phyloP scores from a whole-genome alignment of 306 rosid genomes.

The Vigna mungo region DNA sequence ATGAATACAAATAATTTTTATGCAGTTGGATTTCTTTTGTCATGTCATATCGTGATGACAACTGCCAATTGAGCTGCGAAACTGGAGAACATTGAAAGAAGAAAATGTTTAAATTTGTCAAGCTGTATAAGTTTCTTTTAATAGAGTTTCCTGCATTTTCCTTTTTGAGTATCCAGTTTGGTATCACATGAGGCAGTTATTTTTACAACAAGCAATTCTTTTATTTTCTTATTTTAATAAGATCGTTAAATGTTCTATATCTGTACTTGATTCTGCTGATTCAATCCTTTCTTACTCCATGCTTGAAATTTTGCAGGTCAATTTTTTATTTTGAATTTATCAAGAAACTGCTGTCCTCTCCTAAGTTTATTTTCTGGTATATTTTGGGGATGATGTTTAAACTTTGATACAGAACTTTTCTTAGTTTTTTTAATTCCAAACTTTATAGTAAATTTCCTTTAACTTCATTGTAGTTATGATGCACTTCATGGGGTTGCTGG shows the following conservation, averaged over 20 bases:
- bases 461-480: conserved; percentile 66
- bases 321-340: conserved; percentile 87
- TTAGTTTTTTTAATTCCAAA: conserved; percentile 9
- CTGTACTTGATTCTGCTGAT: conserved; percentile 24
- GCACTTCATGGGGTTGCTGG: conserved; percentile 96
- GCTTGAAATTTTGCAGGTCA: conserved; percentile 67
- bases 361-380: conserved; percentile 95
- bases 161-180: conserved; percentile 16
- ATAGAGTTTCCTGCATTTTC: conserved; percentile 21
- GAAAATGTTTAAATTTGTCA: conserved; percentile 27
- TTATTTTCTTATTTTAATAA: conserved; percentile 36
- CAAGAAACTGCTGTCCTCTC: conserved; percentile 75
- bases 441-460: conserved; percentile 25
- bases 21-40: conserved; percentile 25
- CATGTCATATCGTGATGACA: background rate
- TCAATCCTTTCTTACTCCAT: conserved; percentile 22
- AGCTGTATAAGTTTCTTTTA: conserved; percentile 36
- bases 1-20: conserved; percentile 10
- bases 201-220: conserved; percentile 23
- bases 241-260: conserved; percentile 26
- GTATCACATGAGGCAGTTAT: conserved; percentile 23
- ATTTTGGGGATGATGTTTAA: conserved; percentile 39
- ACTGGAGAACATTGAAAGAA: conserved; percentile 35
- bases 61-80: conserved; percentile 34
- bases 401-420: conserved; percentile 19